phyloP scores from a whole-genome alignment of 192 early-diverging fungal species.

The Linnemannia zychae region DNA sequence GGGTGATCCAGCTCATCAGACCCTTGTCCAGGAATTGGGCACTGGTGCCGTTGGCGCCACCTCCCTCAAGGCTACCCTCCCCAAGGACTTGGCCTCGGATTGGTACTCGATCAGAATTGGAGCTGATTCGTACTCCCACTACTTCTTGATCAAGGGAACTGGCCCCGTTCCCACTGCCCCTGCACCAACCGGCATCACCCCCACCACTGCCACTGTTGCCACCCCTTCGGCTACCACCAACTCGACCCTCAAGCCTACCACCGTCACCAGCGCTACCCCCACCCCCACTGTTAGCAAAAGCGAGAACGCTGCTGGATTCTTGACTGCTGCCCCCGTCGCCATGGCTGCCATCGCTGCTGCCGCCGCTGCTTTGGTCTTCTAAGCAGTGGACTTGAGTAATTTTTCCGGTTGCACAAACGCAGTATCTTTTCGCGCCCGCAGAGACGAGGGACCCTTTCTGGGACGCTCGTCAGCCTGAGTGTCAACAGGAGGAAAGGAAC shows the following conservation, averaged over 20 bases:
- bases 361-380: constrained; percentile 21
- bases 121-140: constrained; percentile 30
- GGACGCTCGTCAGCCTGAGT: neutral
- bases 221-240: neutral
- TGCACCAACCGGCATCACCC: constrained; percentile 8
- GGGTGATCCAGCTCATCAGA: constrained; percentile 37
- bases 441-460: neutral
- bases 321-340: constrained; percentile 16
- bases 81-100: constrained; percentile 21
- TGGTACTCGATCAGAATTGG: constrained; percentile 50
- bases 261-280: neutral
- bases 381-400: neutral
- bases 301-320: constrained; percentile 8
- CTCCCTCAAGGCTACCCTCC: constrained; percentile 23
- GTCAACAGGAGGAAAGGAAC: neutral
- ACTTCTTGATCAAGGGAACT: constrained; percentile 29
- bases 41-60: constrained; percentile 12
- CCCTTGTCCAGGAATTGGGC: constrained; percentile 17
- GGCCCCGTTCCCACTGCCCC: constrained; percentile 19
- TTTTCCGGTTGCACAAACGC: neutral
- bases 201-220: neutral
- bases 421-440: neutral
- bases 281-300: neutral
- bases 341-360: constrained; percentile 17
- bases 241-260: constrained; percentile 2